Evolutionary conservation across 2,329 filamentous ascomycete species (phyloP), one percentile per base, ranked within the genome.

Genomic region (Fusarium domesticum): DNA sequence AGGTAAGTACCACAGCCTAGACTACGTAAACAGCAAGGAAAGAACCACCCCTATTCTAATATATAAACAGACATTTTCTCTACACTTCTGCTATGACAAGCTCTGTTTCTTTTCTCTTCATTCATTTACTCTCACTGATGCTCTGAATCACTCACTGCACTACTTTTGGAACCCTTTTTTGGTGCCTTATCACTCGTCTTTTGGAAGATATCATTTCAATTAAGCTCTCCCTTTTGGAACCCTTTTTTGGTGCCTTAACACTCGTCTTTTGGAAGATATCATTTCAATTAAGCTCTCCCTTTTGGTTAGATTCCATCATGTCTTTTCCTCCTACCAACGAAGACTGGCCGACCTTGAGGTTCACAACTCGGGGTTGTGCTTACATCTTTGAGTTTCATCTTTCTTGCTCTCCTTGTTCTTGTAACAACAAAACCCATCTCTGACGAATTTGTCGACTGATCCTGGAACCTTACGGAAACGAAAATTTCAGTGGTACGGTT

Each of bases 231-330:
- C 23, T 28, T 28, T 28, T 28, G 23, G 23, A 28, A 8, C 23
- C 14, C 4, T 10, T 28, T 28, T 28, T 28, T 28, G 23, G 23
- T 28, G 14, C 23, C 23, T 4, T 12, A 12, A 11, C 23, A 28
- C 23, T 12, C 14, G 23, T 28, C 23, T 28, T 28, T 28, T 28
- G 23, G 23, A 28, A 28, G 23, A 5, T 31, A 11, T 16, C n/a
- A 33, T 23, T n/a, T 38, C 23, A 38, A 38, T 38, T 28, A n/a
- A 30, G 15, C 32, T 43, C 25, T 16, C 31, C 6, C 23, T 28
- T 28, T 28, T 28, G 23, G 23, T 16, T 44, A 14, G 37, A 44
- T 30, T 25, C 32, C 12, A 15, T 43, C 41, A 8, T 56, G 52
- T 35, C 45, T 50, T 61, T n/a, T n/a, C n/a, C n/a, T n/a, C n/a